Percentiles rank a stretch among this genome's conserved stretches.
phyloP scores from a whole-genome alignment of 2,329 filamentous ascomycete species.

The Akanthomyces muscarius region DNA sequence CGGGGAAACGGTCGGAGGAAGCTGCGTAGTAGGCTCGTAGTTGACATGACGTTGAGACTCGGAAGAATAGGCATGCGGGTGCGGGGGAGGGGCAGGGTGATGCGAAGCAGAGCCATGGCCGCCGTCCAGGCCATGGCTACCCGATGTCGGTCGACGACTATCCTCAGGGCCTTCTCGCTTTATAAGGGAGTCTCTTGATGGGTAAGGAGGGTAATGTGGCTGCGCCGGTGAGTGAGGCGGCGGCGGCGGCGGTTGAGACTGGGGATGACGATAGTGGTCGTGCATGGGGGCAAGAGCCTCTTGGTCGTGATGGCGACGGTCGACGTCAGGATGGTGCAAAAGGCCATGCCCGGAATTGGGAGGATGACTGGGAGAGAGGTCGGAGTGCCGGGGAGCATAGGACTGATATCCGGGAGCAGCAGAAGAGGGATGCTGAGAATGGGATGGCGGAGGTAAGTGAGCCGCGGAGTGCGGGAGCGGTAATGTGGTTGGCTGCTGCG shows the following conservation, averaged over 20 bases:
- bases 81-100: conserved; percentile 26
- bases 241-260: conserved; percentile 23
- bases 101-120: conserved; percentile 30
- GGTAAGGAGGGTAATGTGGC: conserved; percentile 41
- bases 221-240: conserved; percentile 43
- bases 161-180: conserved; percentile 55
- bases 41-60: conserved; percentile 51
- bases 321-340: conserved; percentile 38
- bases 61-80: conserved; percentile 32
- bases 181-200: conserved; percentile 48
- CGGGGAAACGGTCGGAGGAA: conserved; percentile 42
- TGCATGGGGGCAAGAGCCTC: conserved; percentile 52
- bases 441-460: conserved; percentile 35
- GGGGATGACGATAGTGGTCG: conserved; percentile 42
- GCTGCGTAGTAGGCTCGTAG: conserved; percentile 45
- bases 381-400: conserved; percentile 26
- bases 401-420: conserved; percentile 22
- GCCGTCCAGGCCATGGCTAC: conserved; percentile 39
- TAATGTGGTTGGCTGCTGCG: conserved; percentile 22
- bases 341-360: conserved; percentile 28
- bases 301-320: conserved; percentile 55
- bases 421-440: conserved; percentile 34
- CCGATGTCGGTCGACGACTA: conserved; percentile 50
- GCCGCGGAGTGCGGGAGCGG: conserved; percentile 20
- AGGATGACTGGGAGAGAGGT: conserved; percentile 19